phyloP scores from a whole-genome alignment of 2,329 filamentous ascomycete species.

The Purpureocillium lavendulum region DNA sequence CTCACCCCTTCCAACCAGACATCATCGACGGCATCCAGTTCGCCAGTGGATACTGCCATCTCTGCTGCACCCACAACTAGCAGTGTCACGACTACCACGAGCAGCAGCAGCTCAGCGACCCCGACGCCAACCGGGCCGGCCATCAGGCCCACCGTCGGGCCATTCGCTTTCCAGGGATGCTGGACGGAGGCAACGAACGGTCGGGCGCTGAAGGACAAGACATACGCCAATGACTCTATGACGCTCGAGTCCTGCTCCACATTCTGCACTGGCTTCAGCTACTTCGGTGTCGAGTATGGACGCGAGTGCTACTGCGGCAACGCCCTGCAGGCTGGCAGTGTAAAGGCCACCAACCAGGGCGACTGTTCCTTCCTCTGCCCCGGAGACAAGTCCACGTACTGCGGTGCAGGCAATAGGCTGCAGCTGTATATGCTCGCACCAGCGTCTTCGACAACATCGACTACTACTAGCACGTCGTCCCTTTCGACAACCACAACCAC shows the following conservation, averaged over 20 bases:
- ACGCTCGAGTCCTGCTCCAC: conserved; percentile 23
- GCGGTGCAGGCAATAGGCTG: conserved; percentile 23
- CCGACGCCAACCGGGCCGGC: conserved; percentile 15
- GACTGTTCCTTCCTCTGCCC: conserved; percentile 25
- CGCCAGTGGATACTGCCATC: neutral
- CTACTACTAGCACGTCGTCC: too few relatives aligned
- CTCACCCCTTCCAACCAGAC: neutral
- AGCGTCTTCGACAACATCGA: too few relatives aligned
- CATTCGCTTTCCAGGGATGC: conserved; percentile 26
- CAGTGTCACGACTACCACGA: conserved; percentile 2
- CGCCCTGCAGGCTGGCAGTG: conserved; percentile 16
- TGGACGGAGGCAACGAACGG: conserved; percentile 23
- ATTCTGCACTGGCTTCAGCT: conserved; percentile 19
- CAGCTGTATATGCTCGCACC: conserved; percentile 20
- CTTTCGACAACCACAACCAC: conserved; percentile 3
- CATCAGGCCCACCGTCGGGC: conserved; percentile 14
- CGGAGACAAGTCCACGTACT: conserved; percentile 23
- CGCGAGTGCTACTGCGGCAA: conserved; percentile 31
- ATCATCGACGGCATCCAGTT: neutral
- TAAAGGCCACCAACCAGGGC: conserved; percentile 16
- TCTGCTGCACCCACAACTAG: conserved; percentile 1
- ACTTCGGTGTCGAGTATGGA: conserved; percentile 26
- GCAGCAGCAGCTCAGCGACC: conserved; percentile 8
- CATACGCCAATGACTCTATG: conserved; percentile 22
- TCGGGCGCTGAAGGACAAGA: conserved; percentile 20